Percentiles rank a stretch among this genome's conserved stretches.
Conservation (phyloP, 1,139 yeast species). For the Entelexis paramagnoliae region DNA sequence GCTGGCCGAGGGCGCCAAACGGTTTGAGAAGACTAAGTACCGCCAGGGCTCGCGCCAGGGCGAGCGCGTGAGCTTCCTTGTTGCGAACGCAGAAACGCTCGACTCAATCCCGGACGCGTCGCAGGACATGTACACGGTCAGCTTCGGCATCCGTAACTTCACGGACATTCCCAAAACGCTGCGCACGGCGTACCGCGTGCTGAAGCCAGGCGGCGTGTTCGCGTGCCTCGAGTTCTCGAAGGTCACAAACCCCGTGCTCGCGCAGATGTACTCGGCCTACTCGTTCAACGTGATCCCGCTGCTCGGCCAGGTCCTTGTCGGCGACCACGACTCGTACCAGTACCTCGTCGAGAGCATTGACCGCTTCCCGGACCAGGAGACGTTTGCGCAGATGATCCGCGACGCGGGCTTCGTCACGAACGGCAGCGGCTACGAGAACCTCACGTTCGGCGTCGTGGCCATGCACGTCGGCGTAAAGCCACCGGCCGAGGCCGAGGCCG, state of each 20-base stretch:
- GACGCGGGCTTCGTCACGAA: slow-evolving; percentile 91
- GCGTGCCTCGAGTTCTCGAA: slow-evolving; percentile 93
- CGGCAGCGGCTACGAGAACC: slow-evolving; percentile 81
- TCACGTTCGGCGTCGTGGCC: slow-evolving; percentile 94
- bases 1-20: slow-evolving; percentile 81
- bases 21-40: slow-evolving; percentile 45
- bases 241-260: slow-evolving; percentile 70
- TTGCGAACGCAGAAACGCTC: slow-evolving; percentile 86
- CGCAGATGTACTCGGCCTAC: slow-evolving; percentile 72
- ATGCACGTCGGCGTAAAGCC: slow-evolving; percentile 88
- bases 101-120: slow-evolving; percentile 77
- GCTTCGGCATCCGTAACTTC: slow-evolving; percentile 94
- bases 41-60: slow-evolving; percentile 28
- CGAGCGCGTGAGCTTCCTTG: slow-evolving; percentile 61
- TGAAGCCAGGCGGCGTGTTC: slow-evolving; percentile 97
- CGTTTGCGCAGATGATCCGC: slow-evolving; percentile 82
- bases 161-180: slow-evolving; percentile 90
- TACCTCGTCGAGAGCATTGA: slow-evolving; percentile 89
- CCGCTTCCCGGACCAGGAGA: slow-evolving; percentile 84
- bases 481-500: slow-evolving; percentile 1
- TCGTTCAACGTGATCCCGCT: slow-evolving; percentile 81
- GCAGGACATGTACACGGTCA: slow-evolving; percentile 90
- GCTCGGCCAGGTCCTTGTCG: slow-evolving; percentile 90
- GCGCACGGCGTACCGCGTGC: slow-evolving; percentile 83
- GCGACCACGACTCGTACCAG: slow-evolving; percentile 91